Base-by-base conservation (phyloP, 2,329 filamentous ascomycete genomes). In the Trichophyton benhamiae region DNA sequence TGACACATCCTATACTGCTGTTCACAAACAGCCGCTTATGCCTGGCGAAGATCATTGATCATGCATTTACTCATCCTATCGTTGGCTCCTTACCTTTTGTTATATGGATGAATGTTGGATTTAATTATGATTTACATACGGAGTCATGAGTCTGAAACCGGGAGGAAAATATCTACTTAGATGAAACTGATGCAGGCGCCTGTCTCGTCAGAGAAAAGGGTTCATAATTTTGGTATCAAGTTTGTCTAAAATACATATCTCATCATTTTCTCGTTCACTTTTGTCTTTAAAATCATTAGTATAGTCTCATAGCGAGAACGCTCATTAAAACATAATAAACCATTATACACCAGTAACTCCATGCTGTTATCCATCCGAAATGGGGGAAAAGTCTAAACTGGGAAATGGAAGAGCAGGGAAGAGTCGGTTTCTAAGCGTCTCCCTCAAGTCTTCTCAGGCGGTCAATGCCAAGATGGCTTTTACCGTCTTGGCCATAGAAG, bases 401-500 rank as follows among this genome's bases (percentile, higher is more conserved):
- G 8, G 4, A 15, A 33, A 53, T 15, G 8, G 27, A 53, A 20
- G n/a, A 15, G 15, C 9, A 30, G n/a, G 3, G 1, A n/a, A 27
- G 25, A 25, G 5, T n/a, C 30, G 11, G 11, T 53, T 30, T 30
- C 78, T 65, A 53, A 9, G 78, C 74, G 3, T 71, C 69, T 59
- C 74, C 70, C 22, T 74, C 71, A 36, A 73, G 72, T 48, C 78
- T 72, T 58, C 75, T 70, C 44, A 83, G 74, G 15, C 82, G 78
- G 68, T 86, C 83, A 64, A 86, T 79, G 0, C 83, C 83, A 9
- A 84, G 71, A 69, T 82, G 82, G 65, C 84, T 82, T 61, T 77
- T 77, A 0, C 82, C 83, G 68, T 85, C 83, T 27, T 82, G 75
- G 0, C 83, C 83, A 1, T 78, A 72, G 64, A 81, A 82, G 17